phyloP scores from a whole-genome alignment of 1,139 yeast species.

The Candida gigantensis region DNA sequence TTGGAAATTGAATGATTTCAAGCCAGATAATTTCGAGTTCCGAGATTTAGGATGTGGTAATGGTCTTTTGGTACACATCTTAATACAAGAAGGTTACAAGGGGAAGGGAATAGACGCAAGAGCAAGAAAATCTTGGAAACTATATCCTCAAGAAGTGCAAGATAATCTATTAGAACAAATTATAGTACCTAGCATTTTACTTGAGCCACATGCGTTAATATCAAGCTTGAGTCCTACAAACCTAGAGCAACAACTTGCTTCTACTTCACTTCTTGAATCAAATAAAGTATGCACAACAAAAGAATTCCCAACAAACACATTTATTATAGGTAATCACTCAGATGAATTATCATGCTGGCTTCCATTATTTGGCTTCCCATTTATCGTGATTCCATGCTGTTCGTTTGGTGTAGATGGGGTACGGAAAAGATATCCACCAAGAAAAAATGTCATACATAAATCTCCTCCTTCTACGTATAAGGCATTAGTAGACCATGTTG shows the following conservation, averaged over 20 bases:
- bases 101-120: slow-evolving; percentile 93
- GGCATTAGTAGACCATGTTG: slow-evolving; percentile 82
- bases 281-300: slow-evolving; percentile 64
- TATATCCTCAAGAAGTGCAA: slow-evolving; percentile 66
- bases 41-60: slow-evolving; percentile 96
- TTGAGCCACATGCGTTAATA: slow-evolving; percentile 68
- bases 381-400: slow-evolving; percentile 93
- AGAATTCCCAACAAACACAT: slow-evolving; percentile 68
- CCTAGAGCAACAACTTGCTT: slow-evolving; percentile 54
- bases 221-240: slow-evolving; percentile 54
- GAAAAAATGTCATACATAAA: slow-evolving; percentile 17
- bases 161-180: slow-evolving; percentile 68
- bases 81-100: slow-evolving; percentile 73
- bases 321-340: slow-evolving; percentile 91
- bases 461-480: slow-evolving; percentile 64
- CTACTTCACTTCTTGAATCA: slow-evolving; percentile 53
- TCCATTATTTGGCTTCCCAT: slow-evolving; percentile 83
- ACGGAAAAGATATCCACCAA: slow-evolving; percentile 61
- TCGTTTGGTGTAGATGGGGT: slow-evolving; percentile 84
- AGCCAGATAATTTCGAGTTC: slow-evolving; percentile 58
- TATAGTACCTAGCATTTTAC: slow-evolving; percentile 69
- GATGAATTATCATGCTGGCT: slow-evolving; percentile 97
- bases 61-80: slow-evolving; percentile 78
- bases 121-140: slow-evolving; percentile 81
- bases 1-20: slow-evolving; percentile 63